phyloP scores from a whole-genome alignment of 2,329 filamentous ascomycete genomes.

The Penicillium sp. region DNA sequence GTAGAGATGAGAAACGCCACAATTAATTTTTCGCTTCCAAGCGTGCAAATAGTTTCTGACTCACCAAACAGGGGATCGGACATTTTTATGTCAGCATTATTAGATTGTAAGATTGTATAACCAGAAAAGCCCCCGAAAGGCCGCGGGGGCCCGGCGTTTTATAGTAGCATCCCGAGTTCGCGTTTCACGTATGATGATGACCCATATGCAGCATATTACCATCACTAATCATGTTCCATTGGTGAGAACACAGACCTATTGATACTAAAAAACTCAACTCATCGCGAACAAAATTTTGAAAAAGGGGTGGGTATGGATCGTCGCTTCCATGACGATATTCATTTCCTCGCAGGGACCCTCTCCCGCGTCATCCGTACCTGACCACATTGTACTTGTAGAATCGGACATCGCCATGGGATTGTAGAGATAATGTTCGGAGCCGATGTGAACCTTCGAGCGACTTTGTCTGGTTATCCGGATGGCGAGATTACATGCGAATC shows the following conservation, averaged over 20 bases:
- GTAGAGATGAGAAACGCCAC: neutral
- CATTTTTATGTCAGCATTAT: slow-evolving; percentile 1
- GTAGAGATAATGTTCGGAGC: neutral
- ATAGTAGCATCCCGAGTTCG: neutral
- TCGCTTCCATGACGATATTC: slow-evolving; percentile 24
- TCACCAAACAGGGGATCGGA: neutral
- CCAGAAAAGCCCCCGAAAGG: neutral
- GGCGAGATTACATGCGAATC: neutral
- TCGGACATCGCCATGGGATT: neutral
- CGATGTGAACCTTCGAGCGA: neutral
- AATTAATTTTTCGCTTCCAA: neutral
- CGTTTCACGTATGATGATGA: slow-evolving; percentile 12
- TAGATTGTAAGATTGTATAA: neutral
- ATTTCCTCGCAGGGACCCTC: slow-evolving; percentile 17
- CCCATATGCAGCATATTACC: neutral
- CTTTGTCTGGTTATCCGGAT: neutral
- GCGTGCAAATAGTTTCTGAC: neutral
- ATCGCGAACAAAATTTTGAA: neutral
- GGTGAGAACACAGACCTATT: too few relatives aligned
- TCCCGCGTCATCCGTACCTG: slow-evolving; percentile 22
- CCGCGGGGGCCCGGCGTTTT: slow-evolving; percentile 1
- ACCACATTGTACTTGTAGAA: slow-evolving; percentile 4
- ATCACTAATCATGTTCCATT: neutral
- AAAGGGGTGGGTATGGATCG: slow-evolving; percentile 23
- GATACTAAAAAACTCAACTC: neutral